phyloP scores from a whole-genome alignment of 345 rosid genomes.

The Eucalyptus marginata region DNA sequence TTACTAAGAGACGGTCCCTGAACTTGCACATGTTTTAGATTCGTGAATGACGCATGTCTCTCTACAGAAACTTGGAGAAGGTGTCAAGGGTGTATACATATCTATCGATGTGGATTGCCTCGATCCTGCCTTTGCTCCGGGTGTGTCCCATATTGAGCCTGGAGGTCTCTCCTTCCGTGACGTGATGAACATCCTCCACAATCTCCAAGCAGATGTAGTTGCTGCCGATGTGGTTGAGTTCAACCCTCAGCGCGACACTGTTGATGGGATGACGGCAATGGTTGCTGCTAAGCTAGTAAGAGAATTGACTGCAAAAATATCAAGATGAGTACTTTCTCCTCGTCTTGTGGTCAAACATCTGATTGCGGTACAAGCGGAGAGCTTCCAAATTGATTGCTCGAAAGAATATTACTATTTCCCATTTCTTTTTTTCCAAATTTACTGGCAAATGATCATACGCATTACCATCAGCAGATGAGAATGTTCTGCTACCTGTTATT shows the following conservation, averaged over 20 bases:
- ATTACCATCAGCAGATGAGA: background rate
- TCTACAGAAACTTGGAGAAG: conserved; percentile 89
- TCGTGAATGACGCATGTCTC: background rate
- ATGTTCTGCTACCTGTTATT: background rate
- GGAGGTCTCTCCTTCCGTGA: conserved; percentile 97
- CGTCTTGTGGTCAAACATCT: background rate
- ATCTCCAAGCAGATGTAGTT: conserved; percentile 72
- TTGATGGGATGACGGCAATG: conserved; percentile 98
- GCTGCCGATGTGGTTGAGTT: conserved; percentile 97
- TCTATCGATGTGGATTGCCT: conserved; percentile 92
- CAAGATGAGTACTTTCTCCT: conserved; percentile 22
- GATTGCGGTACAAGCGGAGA: background rate
- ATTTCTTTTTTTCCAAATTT: background rate
- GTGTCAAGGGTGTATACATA: conserved; percentile 88
- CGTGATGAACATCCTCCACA: conserved; percentile 82
- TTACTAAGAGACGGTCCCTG: background rate
- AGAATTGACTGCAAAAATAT: conserved; percentile 84
- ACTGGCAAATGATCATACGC: background rate
- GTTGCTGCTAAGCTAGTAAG: conserved; percentile 97
- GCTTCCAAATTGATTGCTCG: background rate
- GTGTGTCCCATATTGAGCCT: conserved; percentile 96
- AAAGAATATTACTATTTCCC: background rate
- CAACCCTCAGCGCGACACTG: conserved; percentile 97
- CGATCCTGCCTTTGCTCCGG: conserved; percentile 98
- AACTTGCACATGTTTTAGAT: background rate